Evolutionary conservation across 805 yeast species (phyloP), one percentile per base, ranked within the genome.

Genomic region (Saturnispora sekii): DNA sequence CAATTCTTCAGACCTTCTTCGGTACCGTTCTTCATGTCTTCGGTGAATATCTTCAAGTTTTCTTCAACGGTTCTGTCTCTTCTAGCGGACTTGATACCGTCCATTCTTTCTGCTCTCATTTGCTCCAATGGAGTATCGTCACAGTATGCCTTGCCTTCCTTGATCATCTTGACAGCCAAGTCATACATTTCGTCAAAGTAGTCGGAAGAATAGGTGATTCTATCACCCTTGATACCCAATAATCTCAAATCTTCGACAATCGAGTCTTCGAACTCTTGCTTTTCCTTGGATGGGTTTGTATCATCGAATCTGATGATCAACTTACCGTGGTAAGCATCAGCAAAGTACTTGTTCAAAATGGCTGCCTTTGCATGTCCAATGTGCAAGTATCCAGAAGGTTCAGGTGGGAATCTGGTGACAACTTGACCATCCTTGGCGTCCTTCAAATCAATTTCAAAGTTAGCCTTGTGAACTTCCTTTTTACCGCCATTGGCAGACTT

Each of bases 321-420:
- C 68, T 93, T 93, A 64, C 99, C 99, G 60, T 93, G 84, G 74
- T 90, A 93, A 61, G 78, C 83, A 57, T 86, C 81, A 40, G 99
- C 98, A 70, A 93, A 90, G 70, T 89, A 90, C 68, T 93, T 93
- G 71, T 93, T 93, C 63, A 93, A 76, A 48, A 93, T 74, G 45
- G 99, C 99, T 50, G 98, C 98, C 68, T 93, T 93, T 49, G 96
- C 98, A 63, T 93, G 99, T 55, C 99, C 99, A 68, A 93, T 93
- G 68, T 93, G 99, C 67, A 93, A 76, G 67, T 89, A 93, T 69
- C 99, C 99, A 69, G 95, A 85, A 49, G 99, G 99, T 72, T 93
- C 99, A 53, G 99, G 99, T 43, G 96, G 98, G 79, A 93, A 93
- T 70, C 99, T 84, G 44, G 98, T 94, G 44, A 94, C 97, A 47